Conservation (phyloP, 73 alveolate species). For the Chromera velia region DNA sequence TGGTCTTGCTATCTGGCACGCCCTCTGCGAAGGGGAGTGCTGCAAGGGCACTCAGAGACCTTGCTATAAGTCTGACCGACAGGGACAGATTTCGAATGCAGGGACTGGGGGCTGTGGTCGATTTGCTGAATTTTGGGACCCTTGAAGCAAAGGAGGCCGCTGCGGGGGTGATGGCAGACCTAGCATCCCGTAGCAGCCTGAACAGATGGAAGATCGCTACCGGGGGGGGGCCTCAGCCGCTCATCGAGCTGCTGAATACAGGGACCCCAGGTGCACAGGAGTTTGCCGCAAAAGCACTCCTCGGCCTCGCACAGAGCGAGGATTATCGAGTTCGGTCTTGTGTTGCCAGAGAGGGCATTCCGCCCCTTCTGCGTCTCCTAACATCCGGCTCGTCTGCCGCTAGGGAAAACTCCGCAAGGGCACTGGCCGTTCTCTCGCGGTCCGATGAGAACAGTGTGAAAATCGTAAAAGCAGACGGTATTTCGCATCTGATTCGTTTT, state of each 20-base stretch:
- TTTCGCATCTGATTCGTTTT: background rate
- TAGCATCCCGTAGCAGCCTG: background rate
- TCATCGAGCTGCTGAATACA: background rate
- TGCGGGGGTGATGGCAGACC: background rate
- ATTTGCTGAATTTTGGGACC: background rate
- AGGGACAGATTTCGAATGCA: background rate
- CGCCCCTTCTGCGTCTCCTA: background rate
- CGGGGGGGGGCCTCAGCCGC: background rate
- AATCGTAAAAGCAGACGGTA: background rate
- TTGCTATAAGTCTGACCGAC: background rate
- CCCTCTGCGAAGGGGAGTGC: background rate
- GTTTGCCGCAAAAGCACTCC: background rate
- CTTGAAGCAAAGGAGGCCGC: background rate
- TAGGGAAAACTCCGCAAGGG: background rate
- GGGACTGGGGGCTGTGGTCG: background rate
- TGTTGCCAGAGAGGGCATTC: background rate
- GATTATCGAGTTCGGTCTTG: background rate
- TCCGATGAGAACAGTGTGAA: background rate
- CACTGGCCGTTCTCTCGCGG: background rate
- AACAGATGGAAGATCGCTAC: background rate
- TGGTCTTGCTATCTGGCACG: background rate
- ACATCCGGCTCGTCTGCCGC: background rate
- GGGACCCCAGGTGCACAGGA: conserved; percentile 1
- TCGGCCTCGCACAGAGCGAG: background rate
- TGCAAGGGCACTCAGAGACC: background rate